Evolutionary conservation across 106 monocot species (phyloP), one percentile per base, ranked within the genome.

Genomic region (Apostasia ramifera): DNA sequence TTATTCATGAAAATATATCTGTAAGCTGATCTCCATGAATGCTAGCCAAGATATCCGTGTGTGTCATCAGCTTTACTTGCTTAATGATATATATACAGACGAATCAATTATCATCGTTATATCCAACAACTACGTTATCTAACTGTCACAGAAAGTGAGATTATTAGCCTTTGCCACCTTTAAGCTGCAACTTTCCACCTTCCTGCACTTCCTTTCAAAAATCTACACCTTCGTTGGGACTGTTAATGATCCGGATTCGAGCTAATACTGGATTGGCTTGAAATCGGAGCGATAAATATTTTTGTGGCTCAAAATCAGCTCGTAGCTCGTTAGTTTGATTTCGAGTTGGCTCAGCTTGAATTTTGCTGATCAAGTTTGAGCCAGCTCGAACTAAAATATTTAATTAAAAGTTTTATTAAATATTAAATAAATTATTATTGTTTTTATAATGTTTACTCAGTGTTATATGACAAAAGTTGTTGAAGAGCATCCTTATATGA

Each of bases 21-120:
- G 94, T 84, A 72, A 95, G 46, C 74, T 95, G 91, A 15, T 83
- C 94, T 13, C 94, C 94, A 47, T 91, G 94, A 15, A 75, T 67
- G 0, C 91, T 73, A 8, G 78, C 74, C 43, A 95, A 15, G 42
- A 91, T 58, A 69, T 95, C 91, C 2, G 88, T 88, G 14, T 81
- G 77, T 13, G 74, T 77, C 88, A 88, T 67, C 66, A 91, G 14
- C 66, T 44, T 87, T 46, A 83, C 86, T 86, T 94, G 76, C 70
- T 66, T 26, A 26, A 26, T 42, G 9, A 8, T 40, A 8, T 3
- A 2, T 10, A 43, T 40, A 8, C 10, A 42, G 44, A 1, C 9
- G 2, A 50, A 50, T 2, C 42, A 1, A 6, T 45, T 5, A 40
- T 64, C n/a, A 53, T 58, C 39, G 52, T 2, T 38, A 46, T 40